Conservation (phyloP, 1,284 basidiomycete species). For the Mycosarcoma maydis region DNA sequence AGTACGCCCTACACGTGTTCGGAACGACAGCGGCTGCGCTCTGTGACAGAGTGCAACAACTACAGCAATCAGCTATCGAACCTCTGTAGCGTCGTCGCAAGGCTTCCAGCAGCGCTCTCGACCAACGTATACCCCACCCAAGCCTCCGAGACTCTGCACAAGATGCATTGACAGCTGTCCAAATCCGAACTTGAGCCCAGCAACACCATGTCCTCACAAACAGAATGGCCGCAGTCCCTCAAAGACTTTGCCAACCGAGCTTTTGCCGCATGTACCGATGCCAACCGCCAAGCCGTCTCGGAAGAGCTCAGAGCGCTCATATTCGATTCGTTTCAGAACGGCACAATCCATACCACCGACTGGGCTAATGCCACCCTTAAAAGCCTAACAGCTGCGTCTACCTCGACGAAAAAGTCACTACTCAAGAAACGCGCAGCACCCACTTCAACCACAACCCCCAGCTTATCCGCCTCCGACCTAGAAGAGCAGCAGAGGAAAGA, state of each 20-base stretch:
- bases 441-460: background rate
- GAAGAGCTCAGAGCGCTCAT: constrained; percentile 68
- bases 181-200: no score
- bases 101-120: no score
- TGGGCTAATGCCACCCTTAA: constrained; percentile 83
- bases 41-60: no score
- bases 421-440: constrained; percentile 42
- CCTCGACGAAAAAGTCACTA: constrained; percentile 17
- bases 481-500: constrained; percentile 59
- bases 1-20: no score
- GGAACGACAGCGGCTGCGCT: no score
- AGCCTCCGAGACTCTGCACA: no score
- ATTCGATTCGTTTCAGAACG: constrained; percentile 70
- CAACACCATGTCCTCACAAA: constrained; percentile 40
- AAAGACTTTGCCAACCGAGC: constrained; percentile 63
- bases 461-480: constrained; percentile 7
- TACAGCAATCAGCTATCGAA: no score
- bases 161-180: background rate
- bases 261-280: constrained; percentile 65
- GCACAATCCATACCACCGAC: constrained; percentile 86
- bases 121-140: no score
- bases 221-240: constrained; percentile 55
- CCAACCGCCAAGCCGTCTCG: constrained; percentile 67
- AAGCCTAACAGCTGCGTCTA: constrained; percentile 71
- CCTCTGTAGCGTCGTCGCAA: no score